Conservation (phyloP, 108 stramenopile genomes). For the Nannochloropsis salina region DNA sequence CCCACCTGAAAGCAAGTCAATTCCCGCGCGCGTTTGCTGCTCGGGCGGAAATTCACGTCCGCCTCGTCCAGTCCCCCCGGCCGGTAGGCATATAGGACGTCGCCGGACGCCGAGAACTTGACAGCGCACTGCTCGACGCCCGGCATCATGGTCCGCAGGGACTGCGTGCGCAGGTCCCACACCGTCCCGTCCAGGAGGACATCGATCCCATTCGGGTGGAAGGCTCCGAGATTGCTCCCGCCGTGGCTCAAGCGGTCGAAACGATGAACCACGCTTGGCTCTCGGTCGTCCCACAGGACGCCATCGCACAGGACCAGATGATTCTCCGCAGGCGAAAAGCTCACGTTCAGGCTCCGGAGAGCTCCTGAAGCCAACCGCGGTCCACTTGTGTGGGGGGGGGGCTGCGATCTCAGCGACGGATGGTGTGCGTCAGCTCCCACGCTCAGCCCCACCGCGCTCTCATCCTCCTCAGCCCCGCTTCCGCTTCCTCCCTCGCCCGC, state of each 20-base stretch:
- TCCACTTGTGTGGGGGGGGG: background rate
- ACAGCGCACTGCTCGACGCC: conserved; percentile 26
- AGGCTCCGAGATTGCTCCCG: conserved; percentile 22
- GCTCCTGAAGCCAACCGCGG: background rate
- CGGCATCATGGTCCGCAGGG: conserved; percentile 30
- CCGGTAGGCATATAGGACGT: conserved; percentile 35
- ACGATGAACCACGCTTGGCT: conserved; percentile 22
- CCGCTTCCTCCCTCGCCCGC: background rate
- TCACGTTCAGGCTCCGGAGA: conserved; percentile 22
- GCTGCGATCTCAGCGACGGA: background rate
- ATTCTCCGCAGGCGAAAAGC: conserved; percentile 30
- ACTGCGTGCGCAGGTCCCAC: conserved; percentile 36
- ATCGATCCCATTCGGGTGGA: conserved; percentile 43
- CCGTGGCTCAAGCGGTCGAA: conserved; percentile 34
- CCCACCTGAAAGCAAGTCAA: background rate
- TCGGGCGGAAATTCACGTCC: background rate
- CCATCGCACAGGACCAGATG: conserved; percentile 34
- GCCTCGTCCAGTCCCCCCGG: background rate
- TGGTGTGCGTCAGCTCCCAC: background rate
- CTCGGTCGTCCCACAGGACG: conserved; percentile 34
- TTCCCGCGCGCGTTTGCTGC: background rate
- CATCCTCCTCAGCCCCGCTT: background rate
- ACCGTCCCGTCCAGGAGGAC: conserved; percentile 33
- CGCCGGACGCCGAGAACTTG: conserved; percentile 28
- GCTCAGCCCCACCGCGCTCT: too few species aligned